Evolutionary conservation across 495 filamentous ascomycete species (phyloP).

Genomic region (Talaromyces nanjingensis): DNA sequence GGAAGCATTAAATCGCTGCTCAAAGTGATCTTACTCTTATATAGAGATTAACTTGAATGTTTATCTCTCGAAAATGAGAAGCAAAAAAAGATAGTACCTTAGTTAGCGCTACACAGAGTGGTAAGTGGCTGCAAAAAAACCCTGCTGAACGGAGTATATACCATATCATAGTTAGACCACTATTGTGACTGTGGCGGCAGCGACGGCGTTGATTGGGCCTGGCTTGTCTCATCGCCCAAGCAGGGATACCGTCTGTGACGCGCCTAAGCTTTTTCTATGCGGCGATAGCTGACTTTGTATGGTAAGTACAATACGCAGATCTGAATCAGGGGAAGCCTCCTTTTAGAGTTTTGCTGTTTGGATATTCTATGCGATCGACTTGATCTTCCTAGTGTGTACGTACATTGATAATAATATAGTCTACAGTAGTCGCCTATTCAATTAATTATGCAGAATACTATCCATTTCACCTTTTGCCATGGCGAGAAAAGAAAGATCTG

Average conservation of each 20-base stretch:
- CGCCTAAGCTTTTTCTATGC: background rate
- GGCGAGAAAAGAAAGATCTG: background rate
- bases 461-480: background rate
- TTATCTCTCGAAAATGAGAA: background rate
- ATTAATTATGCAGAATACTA: too few relatives aligned
- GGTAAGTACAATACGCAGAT: background rate
- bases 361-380: background rate
- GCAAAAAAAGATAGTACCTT: background rate
- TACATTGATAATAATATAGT: background rate
- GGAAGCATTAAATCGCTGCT: background rate
- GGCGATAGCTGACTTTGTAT: background rate
- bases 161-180: too few relatives aligned
- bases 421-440: too few relatives aligned
- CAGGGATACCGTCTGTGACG: background rate
- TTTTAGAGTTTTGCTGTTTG: background rate
- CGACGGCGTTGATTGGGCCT: background rate
- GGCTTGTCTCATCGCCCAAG: background rate
- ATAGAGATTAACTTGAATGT: background rate
- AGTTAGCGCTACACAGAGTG: background rate
- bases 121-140: background rate
- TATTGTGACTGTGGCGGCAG: background rate
- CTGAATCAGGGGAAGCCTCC: background rate
- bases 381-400: background rate
- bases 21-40: background rate
- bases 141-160: background rate